Evolutionary conservation across 768 basidiomycete genomes (phyloP), one percentile per base, ranked within the genome.

Genomic region (Mycena albidolilacea): DNA sequence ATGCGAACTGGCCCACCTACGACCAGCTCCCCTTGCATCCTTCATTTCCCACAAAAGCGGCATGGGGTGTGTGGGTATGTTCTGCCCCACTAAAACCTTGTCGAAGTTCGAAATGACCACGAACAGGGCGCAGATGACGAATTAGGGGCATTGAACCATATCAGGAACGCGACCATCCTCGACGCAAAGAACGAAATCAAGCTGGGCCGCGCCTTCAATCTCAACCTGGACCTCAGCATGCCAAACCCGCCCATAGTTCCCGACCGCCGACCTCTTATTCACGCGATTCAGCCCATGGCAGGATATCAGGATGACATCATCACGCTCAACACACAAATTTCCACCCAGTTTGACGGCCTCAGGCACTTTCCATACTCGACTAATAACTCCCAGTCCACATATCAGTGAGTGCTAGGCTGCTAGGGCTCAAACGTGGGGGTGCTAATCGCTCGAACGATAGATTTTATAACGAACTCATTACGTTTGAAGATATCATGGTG

Each of bases 11-110:
- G 73, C 73, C 73, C 0, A 69, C 35, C 11, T 74, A 74, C 46
- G 73, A 66, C 17, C 58, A 74, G 35, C 73, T 74, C 19, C 73
- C 73, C 5, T 46, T 74, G 2, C 19, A 71, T 63, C 69, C 73
- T 1, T 74, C 73, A 0, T 74, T 74, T n/a, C 73, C 73, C 41
- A 74, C 69, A 1, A 63, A 64, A 30, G 69, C 73, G 0, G 73
- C 73, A 6, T 74, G 73, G 73, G 69, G 73, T n/a, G 73, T 71
- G 4, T 74, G 73, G 73, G 73, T 71, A 39, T 9, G 72, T 59
- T 6, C 5, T 66, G 17, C 5, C 1, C 3, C 3, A 17, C 10
- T 14, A 41, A 11, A 12, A 8, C 21, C 5, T 8, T 67, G 17
- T 0, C 0, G 19, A 1, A 7, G 7, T 65, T 1, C 52, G 43